phyloP scores from a whole-genome alignment of 1,284 basidiomycete species.

The Coniferiporia sulphurascens region DNA sequence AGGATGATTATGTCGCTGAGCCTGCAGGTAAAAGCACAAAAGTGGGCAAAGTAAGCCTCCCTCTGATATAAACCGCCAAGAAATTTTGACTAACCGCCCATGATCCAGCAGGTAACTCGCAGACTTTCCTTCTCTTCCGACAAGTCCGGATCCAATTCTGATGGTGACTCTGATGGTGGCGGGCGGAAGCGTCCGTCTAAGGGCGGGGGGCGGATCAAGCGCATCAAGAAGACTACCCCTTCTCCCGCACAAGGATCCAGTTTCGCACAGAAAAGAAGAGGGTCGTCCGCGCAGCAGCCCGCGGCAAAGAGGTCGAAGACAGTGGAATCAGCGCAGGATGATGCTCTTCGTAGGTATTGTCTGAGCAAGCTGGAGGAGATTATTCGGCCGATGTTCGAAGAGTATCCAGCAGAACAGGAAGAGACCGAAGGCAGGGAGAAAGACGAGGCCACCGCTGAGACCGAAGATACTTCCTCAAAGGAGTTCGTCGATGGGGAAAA shows the following conservation, averaged over 20 bases:
- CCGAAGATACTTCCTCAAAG: slow-evolving; percentile 19
- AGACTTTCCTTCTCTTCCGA: slow-evolving; percentile 27
- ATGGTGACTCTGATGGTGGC: slow-evolving; percentile 5
- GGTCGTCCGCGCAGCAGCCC: slow-evolving; percentile 19
- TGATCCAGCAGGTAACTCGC: slow-evolving; percentile 21
- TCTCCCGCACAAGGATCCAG: slow-evolving; percentile 12
- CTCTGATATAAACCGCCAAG: slow-evolving; percentile 1
- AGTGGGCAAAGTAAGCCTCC: slow-evolving; percentile 41
- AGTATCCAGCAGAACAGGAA: slow-evolving; percentile 47
- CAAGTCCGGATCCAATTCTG: slow-evolving; percentile 11
- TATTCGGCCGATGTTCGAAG: slow-evolving; percentile 60
- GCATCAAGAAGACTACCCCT: slow-evolving; percentile 13
- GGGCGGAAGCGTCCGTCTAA: slow-evolving; percentile 2
- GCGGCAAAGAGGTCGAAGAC: slow-evolving; percentile 38
- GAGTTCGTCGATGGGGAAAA: slow-evolving; percentile 51
- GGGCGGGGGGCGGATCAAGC: slow-evolving; percentile 12
- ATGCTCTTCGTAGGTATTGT: slow-evolving; percentile 72
- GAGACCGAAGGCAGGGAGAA: slow-evolving; percentile 22
- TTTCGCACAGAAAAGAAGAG: slow-evolving; percentile 12
- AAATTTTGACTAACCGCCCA: slow-evolving; percentile 16
- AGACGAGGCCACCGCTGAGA: slow-evolving; percentile 25
- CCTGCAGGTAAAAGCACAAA: slow-evolving; percentile 29
- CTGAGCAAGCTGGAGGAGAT: slow-evolving; percentile 65
- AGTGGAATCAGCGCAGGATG: slow-evolving; percentile 43
- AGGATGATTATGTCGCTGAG: slow-evolving; percentile 65